A percentile compares a stretch with the other conserved stretches of the same genome.
Conservation (phyloP, 768 basidiomycete genomes). For the Collybiopsis confluens region DNA sequence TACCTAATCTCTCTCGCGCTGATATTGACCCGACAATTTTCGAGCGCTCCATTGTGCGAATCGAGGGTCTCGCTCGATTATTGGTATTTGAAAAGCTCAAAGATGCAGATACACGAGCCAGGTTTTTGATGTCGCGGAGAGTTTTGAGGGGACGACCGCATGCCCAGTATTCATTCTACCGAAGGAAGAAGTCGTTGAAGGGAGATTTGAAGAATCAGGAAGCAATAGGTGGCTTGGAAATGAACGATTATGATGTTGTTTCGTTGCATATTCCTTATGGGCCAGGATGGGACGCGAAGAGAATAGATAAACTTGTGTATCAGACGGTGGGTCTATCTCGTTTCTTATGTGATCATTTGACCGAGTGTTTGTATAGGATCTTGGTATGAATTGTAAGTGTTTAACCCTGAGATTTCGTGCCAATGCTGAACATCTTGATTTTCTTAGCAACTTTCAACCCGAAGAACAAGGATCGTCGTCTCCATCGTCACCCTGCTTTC, state of each 20-base stretch:
- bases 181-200: constrained; percentile 36
- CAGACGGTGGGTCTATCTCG: constrained; percentile 39
- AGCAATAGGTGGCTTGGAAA: constrained; percentile 40
- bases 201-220: constrained; percentile 50
- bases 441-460: constrained; percentile 53
- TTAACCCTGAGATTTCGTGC: too few relatives aligned
- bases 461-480: constrained; percentile 53
- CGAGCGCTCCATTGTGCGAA: constrained; percentile 52
- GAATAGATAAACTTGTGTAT: constrained; percentile 54
- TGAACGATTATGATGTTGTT: constrained; percentile 54
- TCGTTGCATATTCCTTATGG: constrained; percentile 60
- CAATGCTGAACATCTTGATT: background rate
- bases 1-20: constrained; percentile 44
- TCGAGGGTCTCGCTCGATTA: constrained; percentile 58
- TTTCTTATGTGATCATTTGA: constrained; percentile 1
- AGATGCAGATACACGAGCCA: constrained; percentile 35
- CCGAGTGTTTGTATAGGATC: constrained; percentile 30
- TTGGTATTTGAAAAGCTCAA: constrained; percentile 59
- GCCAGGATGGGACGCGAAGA: constrained; percentile 51
- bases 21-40: constrained; percentile 62
- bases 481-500: constrained; percentile 63
- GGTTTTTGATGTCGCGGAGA: constrained; percentile 46
- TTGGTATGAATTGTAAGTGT: constrained; percentile 52
- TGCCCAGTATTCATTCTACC: constrained; percentile 21
- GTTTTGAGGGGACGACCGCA: constrained; percentile 46